phyloP scores from a whole-genome alignment of 2,329 filamentous ascomycete genomes.

The Diaporthe eres region DNA sequence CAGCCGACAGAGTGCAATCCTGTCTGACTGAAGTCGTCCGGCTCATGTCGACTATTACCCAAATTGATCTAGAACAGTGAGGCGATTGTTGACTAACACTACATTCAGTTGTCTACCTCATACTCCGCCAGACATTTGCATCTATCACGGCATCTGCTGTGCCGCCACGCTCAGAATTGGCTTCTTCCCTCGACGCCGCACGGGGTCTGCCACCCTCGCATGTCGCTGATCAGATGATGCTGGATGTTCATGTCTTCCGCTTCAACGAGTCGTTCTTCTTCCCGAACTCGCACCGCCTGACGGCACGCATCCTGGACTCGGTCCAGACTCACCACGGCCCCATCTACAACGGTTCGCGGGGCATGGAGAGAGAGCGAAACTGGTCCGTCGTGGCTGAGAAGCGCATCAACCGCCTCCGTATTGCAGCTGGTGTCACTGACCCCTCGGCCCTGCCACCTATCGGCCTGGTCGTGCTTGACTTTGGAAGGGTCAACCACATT shows the following conservation, averaged over 20 bases:
- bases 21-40: too few relatives aligned
- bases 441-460: conserved; percentile 55
- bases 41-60: too few relatives aligned
- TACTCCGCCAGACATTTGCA: conserved; percentile 71
- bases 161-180: conserved; percentile 49
- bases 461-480: conserved; percentile 65
- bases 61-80: too few relatives aligned
- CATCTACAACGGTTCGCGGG: conserved; percentile 53
- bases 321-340: conserved; percentile 62
- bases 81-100: background rate
- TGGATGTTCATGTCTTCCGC: conserved; percentile 68
- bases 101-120: conserved; percentile 63
- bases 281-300: conserved; percentile 70
- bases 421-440: conserved; percentile 52
- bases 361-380: conserved; percentile 56
- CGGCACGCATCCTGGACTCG: conserved; percentile 63
- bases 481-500: conserved; percentile 64
- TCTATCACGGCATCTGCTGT: conserved; percentile 51
- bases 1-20: background rate
- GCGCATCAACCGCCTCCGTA: conserved; percentile 61
- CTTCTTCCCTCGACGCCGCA: conserved; percentile 46
- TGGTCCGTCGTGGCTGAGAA: conserved; percentile 69
- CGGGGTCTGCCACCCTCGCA: conserved; percentile 50
- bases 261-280: conserved; percentile 73
- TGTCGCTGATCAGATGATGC: conserved; percentile 45